Base-by-base conservation (phyloP, 2,329 filamentous ascomycete genomes). In the Nemania bipapillata region DNA sequence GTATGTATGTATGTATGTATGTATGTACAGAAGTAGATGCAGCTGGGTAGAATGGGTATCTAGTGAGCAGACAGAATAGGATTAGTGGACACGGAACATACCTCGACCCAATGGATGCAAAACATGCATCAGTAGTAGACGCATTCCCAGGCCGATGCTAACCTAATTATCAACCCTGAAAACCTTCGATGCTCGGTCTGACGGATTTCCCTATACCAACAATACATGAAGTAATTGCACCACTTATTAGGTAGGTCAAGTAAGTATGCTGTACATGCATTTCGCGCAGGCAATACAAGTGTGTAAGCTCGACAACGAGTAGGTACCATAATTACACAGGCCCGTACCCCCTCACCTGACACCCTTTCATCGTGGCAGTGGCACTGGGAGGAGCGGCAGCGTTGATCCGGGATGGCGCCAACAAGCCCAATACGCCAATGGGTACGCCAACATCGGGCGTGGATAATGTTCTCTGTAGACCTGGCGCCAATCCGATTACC, bases 401-500 rank as follows among this genome's bases (percentile, higher is more conserved):
- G 63, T 66, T 56, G 54, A 63, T 52, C 59, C 64, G 54, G 52
- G 59, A 70, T 54, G 55, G 63, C 56, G 56, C 68, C 67, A 62
- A 62, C 59, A 55, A 20, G 45, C 37, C 42, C 42, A 61, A 40
- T 50, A 58, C 24, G 28, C 45, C 57, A 58, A 63, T 52, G 35
- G 28, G 47, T 37, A 47, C 35, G 49, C 50, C 52, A 65, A 22
- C 45, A 32, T 47, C 22, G 26, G 42, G 57, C 49, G 49, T 32
- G 30, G 45, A 52, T 65, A 20, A 45, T 45, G 40, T 17, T 17
- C n/a, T n/a, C 17, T 45, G 40, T 63, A 66, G 65, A 53, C 53
- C 68, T 49, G 50, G 37, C 49, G 68, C 60, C 65, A 65, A 56
- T 63, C 52, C 47, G 55, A 63, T 40, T 53, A 24, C 58, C 55